Evolutionary conservation across 2,329 filamentous ascomycete species (phyloP).

Genomic region (Didymella arachidicola): DNA sequence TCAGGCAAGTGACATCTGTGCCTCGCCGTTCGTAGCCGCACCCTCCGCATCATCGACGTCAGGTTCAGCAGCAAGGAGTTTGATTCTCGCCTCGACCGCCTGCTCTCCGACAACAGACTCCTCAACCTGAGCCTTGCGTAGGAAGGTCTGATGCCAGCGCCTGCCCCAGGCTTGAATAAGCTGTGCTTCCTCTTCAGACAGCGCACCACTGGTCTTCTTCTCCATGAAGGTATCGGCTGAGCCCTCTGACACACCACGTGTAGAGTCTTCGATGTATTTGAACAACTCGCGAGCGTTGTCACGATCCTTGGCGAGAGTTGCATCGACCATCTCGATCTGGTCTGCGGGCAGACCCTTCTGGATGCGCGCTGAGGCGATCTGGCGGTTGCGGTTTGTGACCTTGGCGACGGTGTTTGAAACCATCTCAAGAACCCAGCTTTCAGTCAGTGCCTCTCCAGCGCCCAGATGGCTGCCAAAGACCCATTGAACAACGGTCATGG

Average conservation of each 20-base stretch:
- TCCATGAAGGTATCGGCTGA: conserved; percentile 80
- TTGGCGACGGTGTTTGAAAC: conserved; percentile 88
- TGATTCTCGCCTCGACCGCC: conserved; percentile 58
- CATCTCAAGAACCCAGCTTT: conserved; percentile 86
- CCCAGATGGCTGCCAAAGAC: conserved; percentile 73
- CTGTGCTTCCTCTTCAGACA: conserved; percentile 57
- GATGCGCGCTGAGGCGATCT: conserved; percentile 73
- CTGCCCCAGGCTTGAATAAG: conserved; percentile 81
- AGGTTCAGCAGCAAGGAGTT: conserved; percentile 41
- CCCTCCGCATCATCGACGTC: conserved; percentile 37
- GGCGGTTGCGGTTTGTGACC: conserved; percentile 83
- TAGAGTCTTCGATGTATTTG: conserved; percentile 77
- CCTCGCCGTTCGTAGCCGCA: conserved; percentile 39
- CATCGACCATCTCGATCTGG: conserved; percentile 67
- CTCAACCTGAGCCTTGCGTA: conserved; percentile 82
- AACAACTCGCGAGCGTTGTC: conserved; percentile 81
- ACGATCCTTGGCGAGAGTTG: conserved; percentile 73
- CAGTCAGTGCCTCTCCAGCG: conserved; percentile 72
- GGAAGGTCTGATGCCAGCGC: conserved; percentile 86
- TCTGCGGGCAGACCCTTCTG: conserved; percentile 64
- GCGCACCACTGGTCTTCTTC: conserved; percentile 61
- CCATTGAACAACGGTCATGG: conserved; percentile 87
- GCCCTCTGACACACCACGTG: conserved; percentile 75
- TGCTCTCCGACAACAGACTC: conserved; percentile 72
- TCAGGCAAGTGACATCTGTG: conserved; percentile 28